Base-by-base conservation (phyloP, 2,329 filamentous ascomycete genomes). In the Exophiala xenobiotica region DNA sequence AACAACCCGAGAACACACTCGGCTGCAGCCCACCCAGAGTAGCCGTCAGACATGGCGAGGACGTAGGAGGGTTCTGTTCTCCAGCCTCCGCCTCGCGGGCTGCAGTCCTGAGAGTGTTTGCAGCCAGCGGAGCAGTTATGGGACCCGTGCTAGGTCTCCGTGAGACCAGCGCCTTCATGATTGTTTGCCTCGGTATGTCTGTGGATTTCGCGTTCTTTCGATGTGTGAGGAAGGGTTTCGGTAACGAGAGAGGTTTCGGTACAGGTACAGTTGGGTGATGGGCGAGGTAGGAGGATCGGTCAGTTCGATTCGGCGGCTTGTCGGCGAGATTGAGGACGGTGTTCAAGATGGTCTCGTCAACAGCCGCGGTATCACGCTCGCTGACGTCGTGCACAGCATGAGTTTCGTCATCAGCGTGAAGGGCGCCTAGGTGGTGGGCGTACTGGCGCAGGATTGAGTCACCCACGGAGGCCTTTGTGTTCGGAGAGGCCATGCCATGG, bases 101-200 rank as follows among this genome's bases (percentile, higher is more conserved):
- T 2, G 41, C 26, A 18, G 44, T 33, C 42, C 51, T 49, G 42
- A 54, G 29, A 22, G 49, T n/a, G 53, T 51, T 49, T 9, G 24
- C 40, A 19, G 33, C 44, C 35, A 52, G 47, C 4, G 54, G 50
- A 16, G 62, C 63, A 48, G 76, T 78, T 46, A 85, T 68, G 71
- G 88, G 79, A 53, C 77, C 75, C 68, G 78, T 73, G 56, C 88
- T 70, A 11, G 73, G 72, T 14, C 74, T 68, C 29, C 74, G 70
- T 19, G 87, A 90, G 49, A 86, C 86, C 60, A 92, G 72, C 4
- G 87, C 88, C 73, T 93, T 91, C 74, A 91, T 82, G 64, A 90
- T 83, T 49, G 88, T 92, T 71, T 92, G 88, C 57, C 83, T 83
- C 9, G 88, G 87, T 59, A 91, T 76, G 63, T 88, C 86, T 65